Percentiles rank a stretch among this genome's conserved stretches.
Conservation (phyloP, 768 basidiomycete species). For the Jaapia argillacea region DNA sequence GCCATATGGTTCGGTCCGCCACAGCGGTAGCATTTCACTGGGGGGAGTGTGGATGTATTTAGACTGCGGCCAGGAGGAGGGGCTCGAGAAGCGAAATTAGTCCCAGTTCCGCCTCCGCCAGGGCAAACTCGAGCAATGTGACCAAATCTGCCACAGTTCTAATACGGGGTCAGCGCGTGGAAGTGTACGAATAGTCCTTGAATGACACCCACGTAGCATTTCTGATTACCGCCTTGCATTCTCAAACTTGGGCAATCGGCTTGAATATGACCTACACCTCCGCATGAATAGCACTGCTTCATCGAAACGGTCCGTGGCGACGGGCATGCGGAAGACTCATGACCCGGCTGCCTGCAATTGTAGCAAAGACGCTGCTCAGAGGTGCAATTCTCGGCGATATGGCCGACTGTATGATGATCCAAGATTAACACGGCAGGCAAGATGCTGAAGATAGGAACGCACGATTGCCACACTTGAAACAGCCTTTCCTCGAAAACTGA, state of each 20-base stretch:
- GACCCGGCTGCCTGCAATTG: constrained; percentile 92
- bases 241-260: constrained; percentile 80
- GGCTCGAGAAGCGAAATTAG: constrained; percentile 52
- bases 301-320: constrained; percentile 72
- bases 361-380: constrained; percentile 87
- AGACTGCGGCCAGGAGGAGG: constrained; percentile 68
- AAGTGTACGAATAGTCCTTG: too few relatives aligned
- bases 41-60: constrained; percentile 68
- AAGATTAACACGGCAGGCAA: constrained; percentile 8
- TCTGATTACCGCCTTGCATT: constrained; percentile 57
- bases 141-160: constrained; percentile 78
- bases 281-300: constrained; percentile 91
- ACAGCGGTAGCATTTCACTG: constrained; percentile 85
- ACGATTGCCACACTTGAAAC: constrained; percentile 93
- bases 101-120: constrained; percentile 31
- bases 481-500: constrained; percentile 80
- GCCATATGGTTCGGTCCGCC: constrained; percentile 87
- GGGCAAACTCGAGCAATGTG: constrained; percentile 77
- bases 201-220: constrained; percentile 64
- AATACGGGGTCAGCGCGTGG: too few relatives aligned
- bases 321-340: constrained; percentile 84
- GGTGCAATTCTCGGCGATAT: constrained; percentile 88
- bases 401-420: constrained; percentile 58
- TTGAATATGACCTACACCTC: constrained; percentile 85
- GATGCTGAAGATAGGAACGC: constrained; percentile 23